These are phyloP conservation scores for Populus hybrid DNA, from an alignment of 441 rosid genomes.

Conservation along the genomic window DNA sequence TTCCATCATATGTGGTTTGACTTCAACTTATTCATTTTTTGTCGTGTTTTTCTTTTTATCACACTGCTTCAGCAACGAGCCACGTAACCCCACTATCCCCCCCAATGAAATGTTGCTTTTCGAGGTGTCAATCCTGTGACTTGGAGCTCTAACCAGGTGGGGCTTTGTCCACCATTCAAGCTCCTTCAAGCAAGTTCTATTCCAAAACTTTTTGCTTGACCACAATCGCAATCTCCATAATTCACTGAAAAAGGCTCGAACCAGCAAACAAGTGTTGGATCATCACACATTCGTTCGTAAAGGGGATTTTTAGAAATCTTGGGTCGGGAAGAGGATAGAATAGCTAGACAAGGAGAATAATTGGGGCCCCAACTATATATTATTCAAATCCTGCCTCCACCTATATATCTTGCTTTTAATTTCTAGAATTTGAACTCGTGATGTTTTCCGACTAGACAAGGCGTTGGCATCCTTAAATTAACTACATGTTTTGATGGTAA, in stretches of 20 bases:
- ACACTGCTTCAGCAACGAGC: neutral
- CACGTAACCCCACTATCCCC: conserved; percentile 4
- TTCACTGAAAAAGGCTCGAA: neutral
- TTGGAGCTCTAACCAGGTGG: neutral
- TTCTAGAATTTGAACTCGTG: no score
- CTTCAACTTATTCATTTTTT: neutral
- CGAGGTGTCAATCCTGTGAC: neutral
- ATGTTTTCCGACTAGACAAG: no score
- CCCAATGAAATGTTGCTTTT: conserved; percentile 12
- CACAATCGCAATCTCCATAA: neutral
- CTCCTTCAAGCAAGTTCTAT: neutral
- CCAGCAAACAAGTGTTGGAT: neutral
- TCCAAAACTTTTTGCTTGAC: neutral
- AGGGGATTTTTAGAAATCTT: neutral
- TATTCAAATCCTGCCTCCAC: no score
- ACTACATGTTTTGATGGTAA: no score
- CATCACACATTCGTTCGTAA: no score
- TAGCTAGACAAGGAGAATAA: no score
- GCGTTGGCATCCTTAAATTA: no score
- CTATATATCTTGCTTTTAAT: no score
- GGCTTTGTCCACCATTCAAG: neutral
- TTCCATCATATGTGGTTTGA: neutral
- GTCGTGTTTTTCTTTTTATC: neutral
- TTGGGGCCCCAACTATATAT: no score
- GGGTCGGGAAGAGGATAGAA: no score